phyloP scores from a whole-genome alignment of 2,329 filamentous ascomycete genomes.

The Trichoderma sp. region DNA sequence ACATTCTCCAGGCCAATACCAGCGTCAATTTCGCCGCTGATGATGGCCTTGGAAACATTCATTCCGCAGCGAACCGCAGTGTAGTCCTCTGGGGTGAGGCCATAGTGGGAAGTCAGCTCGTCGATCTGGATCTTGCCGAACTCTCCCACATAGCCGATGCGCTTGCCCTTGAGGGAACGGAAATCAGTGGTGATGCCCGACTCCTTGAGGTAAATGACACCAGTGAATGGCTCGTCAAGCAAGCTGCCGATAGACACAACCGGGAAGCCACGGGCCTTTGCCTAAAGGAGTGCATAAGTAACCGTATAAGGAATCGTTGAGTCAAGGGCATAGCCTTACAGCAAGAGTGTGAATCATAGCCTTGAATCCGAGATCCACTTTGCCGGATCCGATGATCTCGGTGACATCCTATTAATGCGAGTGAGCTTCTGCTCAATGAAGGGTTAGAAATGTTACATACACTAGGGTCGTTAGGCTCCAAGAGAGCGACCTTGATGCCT shows the following conservation, averaged over 20 bases:
- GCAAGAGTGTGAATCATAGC: constrained; percentile 82
- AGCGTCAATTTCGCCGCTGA: constrained; percentile 68
- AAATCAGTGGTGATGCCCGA: constrained; percentile 75
- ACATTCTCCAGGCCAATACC: constrained; percentile 78
- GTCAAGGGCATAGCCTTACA: constrained; percentile 39
- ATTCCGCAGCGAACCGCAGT: constrained; percentile 76
- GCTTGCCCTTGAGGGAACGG: constrained; percentile 70
- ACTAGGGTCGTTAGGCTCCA: constrained; percentile 77
- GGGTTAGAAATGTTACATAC: constrained; percentile 35
- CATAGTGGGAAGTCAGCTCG: constrained; percentile 74
- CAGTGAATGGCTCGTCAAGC: constrained; percentile 77
- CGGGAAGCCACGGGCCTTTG: constrained; percentile 72
- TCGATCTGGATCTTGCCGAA: constrained; percentile 85
- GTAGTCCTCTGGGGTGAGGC: constrained; percentile 71
- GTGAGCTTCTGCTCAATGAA: background rate
- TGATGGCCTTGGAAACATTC: constrained; percentile 77
- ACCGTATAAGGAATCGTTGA: background rate
- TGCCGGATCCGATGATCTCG: constrained; percentile 74
- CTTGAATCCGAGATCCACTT: constrained; percentile 77
- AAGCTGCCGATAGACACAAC: constrained; percentile 71
- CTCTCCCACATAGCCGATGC: constrained; percentile 76
- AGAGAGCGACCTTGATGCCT: constrained; percentile 72
- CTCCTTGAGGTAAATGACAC: constrained; percentile 72
- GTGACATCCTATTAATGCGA: constrained; percentile 62
- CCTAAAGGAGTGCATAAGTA: constrained; percentile 40